Evolutionary conservation across 2,329 filamentous ascomycete genomes (phyloP).

Genomic region (Emmonsiellopsis sp.): DNA sequence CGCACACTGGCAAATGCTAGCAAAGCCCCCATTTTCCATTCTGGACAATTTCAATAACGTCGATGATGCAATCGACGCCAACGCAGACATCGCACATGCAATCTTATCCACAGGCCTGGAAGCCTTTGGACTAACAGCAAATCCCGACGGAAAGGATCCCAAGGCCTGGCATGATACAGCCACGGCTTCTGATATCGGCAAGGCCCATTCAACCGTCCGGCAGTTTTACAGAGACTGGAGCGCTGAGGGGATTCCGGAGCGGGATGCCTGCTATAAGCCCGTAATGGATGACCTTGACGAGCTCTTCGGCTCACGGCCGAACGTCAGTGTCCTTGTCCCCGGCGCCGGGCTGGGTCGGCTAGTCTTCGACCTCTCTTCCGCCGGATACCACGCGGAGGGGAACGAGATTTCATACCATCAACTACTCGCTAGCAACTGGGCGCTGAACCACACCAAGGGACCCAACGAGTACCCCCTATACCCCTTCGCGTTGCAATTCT

Average conservation of each 20-base stretch:
- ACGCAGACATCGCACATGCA: conserved; percentile 69
- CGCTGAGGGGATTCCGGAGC: conserved; percentile 61
- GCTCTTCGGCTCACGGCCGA: conserved; percentile 30
- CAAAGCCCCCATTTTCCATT: conserved; percentile 71
- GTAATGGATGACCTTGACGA: conserved; percentile 56
- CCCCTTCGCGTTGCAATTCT: conserved; percentile 82
- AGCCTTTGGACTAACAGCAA: conserved; percentile 51
- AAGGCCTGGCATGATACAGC: conserved; percentile 61
- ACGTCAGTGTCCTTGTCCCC: conserved; percentile 66
- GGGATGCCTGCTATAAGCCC: conserved; percentile 66
- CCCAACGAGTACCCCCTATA: conserved; percentile 62
- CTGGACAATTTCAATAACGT: conserved; percentile 67
- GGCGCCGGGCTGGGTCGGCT: conserved; percentile 82
- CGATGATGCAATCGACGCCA: conserved; percentile 80
- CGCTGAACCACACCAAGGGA: conserved; percentile 43
- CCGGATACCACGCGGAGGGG: conserved; percentile 68
- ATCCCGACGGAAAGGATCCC: conserved; percentile 21
- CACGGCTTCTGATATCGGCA: conserved; percentile 69
- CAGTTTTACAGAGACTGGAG: conserved; percentile 97
- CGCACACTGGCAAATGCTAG: conserved; percentile 73
- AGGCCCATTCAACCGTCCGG: conserved; percentile 81
- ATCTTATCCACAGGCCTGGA: conserved; percentile 63
- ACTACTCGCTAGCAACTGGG: conserved; percentile 67
- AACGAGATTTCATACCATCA: conserved; percentile 98
- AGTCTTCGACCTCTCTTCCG: conserved; percentile 72